Evolutionary conservation across 306 rosid species (phyloP), one percentile per base, ranked within the genome.

Genomic region (Cucurbita maxima): DNA sequence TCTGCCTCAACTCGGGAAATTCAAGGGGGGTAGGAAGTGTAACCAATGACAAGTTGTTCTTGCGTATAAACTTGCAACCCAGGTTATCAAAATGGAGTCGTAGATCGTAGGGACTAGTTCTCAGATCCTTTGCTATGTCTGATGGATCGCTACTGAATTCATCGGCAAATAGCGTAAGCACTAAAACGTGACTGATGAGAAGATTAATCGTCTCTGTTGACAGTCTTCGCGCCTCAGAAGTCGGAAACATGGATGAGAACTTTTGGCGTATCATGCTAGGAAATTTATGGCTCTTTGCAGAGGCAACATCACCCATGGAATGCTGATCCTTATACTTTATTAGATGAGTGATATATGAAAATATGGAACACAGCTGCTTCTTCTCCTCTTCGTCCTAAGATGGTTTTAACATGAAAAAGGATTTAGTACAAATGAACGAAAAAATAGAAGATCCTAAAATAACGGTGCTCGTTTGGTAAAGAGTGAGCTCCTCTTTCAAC

Each of bases 91-190:
- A 91, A 73, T 57, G 79, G 5, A 34, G 55, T 73, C 83, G 86
- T 75, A 89, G 51, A 3, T 73, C 22, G 8, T 55, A 0, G 3
- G 7, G 2, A 56, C 19, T 58, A 80, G 88, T 76, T 84, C 84
- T 86, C 77, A 94, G 82, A 88, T 94, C 99, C 82, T 82, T 89
- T 5, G 91, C 80, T 60, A 91, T 87, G 76, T 94, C 97, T 0
- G 59, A 45, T 73, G 50, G 75, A 81, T 84, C 75, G 8, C 96
- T 88, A 18, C n/a, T 66, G 79, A 94, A 91, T 19, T 82, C 82
- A 51, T 91, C 96, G 0, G 71, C 78, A 64, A 84, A 85, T 45
- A 91, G 90, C 3, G 97, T 84, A 51, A 94, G 96, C 76, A 91
- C 97, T 87, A 91, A 76, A 55, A 88, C 78, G 75, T 89, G 83